Evolutionary conservation across 1,284 basidiomycete species (phyloP).

Genomic region (Cystobasidium sp.): DNA sequence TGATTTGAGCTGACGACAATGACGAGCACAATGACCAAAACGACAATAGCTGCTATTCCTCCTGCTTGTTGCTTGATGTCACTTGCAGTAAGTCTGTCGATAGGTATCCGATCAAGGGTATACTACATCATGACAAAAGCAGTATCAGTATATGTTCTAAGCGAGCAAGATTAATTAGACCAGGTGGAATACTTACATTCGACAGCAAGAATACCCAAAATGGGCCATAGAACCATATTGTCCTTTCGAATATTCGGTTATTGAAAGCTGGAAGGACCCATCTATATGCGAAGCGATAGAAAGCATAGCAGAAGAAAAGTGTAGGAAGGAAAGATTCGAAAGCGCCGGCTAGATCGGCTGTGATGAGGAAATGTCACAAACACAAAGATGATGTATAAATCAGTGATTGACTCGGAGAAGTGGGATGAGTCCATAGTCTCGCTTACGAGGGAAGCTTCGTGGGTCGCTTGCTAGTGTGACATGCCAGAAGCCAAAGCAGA

Average conservation of each 20-base stretch:
- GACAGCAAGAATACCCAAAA: constrained; percentile 73
- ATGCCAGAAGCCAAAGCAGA: constrained; percentile 88
- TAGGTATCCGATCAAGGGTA: constrained; percentile 66
- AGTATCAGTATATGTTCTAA: constrained; percentile 59
- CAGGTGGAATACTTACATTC: constrained; percentile 51
- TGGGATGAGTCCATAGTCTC: too few species aligned
- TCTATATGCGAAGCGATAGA: constrained; percentile 77
- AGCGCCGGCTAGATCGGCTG: constrained; percentile 64
- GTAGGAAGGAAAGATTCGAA: constrained; percentile 78
- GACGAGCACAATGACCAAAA: constrained; percentile 66
- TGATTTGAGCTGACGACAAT: constrained; percentile 66
- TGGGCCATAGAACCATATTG: constrained; percentile 73
- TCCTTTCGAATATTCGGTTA: constrained; percentile 71
- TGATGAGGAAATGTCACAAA: too few species aligned
- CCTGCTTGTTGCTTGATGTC: constrained; percentile 73
- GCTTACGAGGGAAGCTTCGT: constrained; percentile 68
- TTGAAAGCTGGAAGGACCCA: constrained; percentile 74
- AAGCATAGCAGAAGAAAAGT: constrained; percentile 76
- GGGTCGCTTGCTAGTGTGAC: constrained; percentile 79
- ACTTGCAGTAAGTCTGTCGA: constrained; percentile 71
- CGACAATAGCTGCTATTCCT: constrained; percentile 71
- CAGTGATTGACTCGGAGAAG: too few species aligned
- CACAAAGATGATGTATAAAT: too few species aligned
- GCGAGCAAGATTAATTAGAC: too few species aligned
- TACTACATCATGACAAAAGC: constrained; percentile 53